phyloP scores from a whole-genome alignment of 2,329 filamentous ascomycete genomes.

The Hortaea sp. region DNA sequence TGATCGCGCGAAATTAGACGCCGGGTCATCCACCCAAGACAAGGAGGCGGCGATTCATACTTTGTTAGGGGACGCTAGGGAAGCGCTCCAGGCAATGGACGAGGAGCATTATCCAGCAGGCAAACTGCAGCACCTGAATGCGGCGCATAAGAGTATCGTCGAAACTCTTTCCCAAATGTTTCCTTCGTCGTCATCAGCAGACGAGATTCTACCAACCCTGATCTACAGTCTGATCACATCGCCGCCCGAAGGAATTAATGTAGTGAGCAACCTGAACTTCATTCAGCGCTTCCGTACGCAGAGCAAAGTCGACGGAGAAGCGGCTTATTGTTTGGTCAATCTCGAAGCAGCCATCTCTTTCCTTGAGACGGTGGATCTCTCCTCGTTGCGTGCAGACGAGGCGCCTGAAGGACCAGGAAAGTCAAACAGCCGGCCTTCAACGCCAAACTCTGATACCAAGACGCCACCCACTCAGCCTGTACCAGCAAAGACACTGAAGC shows the following conservation, averaged over 20 bases:
- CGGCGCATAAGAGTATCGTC: slow-evolving; percentile 87
- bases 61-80: slow-evolving; percentile 58
- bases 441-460: slow-evolving; percentile 32
- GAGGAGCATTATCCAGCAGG: slow-evolving; percentile 79
- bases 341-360: slow-evolving; percentile 92
- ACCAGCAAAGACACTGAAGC: slow-evolving; percentile 20
- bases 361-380: slow-evolving; percentile 86
- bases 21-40: slow-evolving; percentile 44
- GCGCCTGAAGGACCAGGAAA: slow-evolving; percentile 56
- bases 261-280: slow-evolving; percentile 90
- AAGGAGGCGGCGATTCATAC: slow-evolving; percentile 57
- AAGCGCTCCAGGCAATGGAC: slow-evolving; percentile 70
- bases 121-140: slow-evolving; percentile 80
- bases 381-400: slow-evolving; percentile 75
- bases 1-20: slow-evolving; percentile 45
- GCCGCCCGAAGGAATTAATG: slow-evolving; percentile 72
- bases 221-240: slow-evolving; percentile 94
- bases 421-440: slow-evolving; percentile 32
- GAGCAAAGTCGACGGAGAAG: slow-evolving; percentile 80
- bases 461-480: slow-evolving; percentile 25
- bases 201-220: slow-evolving; percentile 92
- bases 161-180: slow-evolving; percentile 63
- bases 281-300: slow-evolving; percentile 85
- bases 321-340: slow-evolving; percentile 92
- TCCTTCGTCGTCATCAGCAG: slow-evolving; percentile 73